Conservation (phyloP, 2,329 filamentous ascomycete genomes). For the Talaromyces islandicus region DNA sequence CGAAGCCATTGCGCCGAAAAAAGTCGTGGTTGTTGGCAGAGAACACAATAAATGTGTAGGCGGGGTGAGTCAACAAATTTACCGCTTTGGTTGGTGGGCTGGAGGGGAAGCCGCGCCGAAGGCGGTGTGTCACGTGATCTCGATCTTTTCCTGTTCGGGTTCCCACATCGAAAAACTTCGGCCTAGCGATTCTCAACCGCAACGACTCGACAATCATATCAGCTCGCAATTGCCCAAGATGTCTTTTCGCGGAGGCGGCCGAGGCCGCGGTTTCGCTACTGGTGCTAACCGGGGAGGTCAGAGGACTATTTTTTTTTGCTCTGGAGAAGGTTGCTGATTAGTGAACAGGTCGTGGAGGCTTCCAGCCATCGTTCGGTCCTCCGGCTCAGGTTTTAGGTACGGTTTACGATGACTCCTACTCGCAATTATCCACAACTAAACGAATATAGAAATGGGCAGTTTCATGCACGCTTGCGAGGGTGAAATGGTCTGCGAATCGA, state of each 20-base stretch:
- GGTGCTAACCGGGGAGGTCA: slow-evolving; percentile 49
- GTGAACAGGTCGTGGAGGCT: slow-evolving; percentile 54
- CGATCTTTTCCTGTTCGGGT: slow-evolving; percentile 40
- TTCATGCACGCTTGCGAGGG: slow-evolving; percentile 95
- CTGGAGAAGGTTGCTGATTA: slow-evolving; percentile 2
- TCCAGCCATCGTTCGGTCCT: slow-evolving; percentile 57
- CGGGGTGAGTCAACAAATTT: slow-evolving; percentile 11
- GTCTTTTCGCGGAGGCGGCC: slow-evolving; percentile 58
- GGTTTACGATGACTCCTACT: slow-evolving; percentile 8
- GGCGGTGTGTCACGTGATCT: slow-evolving; percentile 33
- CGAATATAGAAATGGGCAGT: slow-evolving; percentile 71
- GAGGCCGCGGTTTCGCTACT: slow-evolving; percentile 45
- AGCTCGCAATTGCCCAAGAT: slow-evolving; percentile 48
- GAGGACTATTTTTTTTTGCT: background rate
- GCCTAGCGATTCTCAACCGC: slow-evolving; percentile 23
- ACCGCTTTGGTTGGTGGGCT: slow-evolving; percentile 11
- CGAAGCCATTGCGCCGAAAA: slow-evolving; percentile 21
- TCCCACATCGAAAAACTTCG: slow-evolving; percentile 34
- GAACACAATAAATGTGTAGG: background rate
- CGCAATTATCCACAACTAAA: slow-evolving; percentile 23
- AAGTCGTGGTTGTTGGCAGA: background rate
- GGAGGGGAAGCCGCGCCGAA: slow-evolving; percentile 19
- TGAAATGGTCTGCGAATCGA: slow-evolving; percentile 94
- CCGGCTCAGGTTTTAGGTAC: slow-evolving; percentile 56
- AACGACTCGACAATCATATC: slow-evolving; percentile 12